phyloP scores from a whole-genome alignment of 1,284 basidiomycete genomes.

The Heterobasidion occidentale region DNA sequence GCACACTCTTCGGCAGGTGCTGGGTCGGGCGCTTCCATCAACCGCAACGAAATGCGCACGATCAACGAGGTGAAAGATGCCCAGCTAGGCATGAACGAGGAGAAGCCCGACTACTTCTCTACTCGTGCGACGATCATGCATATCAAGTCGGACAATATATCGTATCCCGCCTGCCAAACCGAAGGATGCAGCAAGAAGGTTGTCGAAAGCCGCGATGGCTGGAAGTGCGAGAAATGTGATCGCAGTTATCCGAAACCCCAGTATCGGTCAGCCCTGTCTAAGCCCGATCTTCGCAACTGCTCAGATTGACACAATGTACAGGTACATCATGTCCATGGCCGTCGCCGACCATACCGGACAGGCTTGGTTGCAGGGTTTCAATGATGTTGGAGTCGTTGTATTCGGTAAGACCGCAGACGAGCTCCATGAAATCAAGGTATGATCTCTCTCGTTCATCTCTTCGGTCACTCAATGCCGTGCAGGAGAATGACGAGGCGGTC shows the following conservation, averaged over 20 bases:
- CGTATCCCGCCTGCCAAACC: constrained; percentile 86
- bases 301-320: constrained; percentile 20
- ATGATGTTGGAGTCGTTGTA: constrained; percentile 79
- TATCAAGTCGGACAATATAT: constrained; percentile 81
- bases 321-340: constrained; percentile 87
- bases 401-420: constrained; percentile 82
- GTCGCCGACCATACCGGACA: constrained; percentile 87
- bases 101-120: constrained; percentile 82
- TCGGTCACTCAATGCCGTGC: constrained; percentile 8
- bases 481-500: constrained; percentile 61
- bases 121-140: constrained; percentile 83
- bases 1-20: constrained; percentile 49
- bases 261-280: constrained; percentile 49
- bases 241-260: constrained; percentile 67
- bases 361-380: constrained; percentile 94
- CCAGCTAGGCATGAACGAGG: constrained; percentile 62
- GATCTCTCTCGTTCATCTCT: constrained; percentile 9
- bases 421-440: constrained; percentile 64
- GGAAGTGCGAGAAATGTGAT: constrained; percentile 95
- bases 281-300: not conserved
- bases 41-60: constrained; percentile 66
- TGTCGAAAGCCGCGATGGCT: constrained; percentile 56
- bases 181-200: constrained; percentile 92
- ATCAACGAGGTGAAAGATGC: constrained; percentile 80
- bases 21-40: constrained; percentile 42